Percentiles rank a stretch among this genome's conserved stretches.
phyloP scores from a whole-genome alignment of 768 basidiomycete species.

The Auricularia cornea region DNA sequence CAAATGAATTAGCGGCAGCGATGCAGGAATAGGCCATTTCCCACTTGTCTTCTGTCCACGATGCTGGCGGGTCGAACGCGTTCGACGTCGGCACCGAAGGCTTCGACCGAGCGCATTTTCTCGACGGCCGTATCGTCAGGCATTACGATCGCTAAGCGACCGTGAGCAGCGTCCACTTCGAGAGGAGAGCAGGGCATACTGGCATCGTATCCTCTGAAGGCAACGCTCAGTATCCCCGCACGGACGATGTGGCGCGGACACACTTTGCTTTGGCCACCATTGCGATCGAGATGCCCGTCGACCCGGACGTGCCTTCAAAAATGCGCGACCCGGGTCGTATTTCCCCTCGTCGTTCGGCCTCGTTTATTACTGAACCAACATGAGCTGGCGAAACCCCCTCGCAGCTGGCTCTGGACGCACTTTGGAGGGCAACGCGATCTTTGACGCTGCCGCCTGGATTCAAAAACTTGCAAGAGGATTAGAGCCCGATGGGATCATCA shows the following conservation, averaged over 20 bases:
- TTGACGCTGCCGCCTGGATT: conserved; percentile 98
- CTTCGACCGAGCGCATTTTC: conserved; percentile 75
- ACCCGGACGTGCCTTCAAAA: conserved; percentile 96
- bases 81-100: conserved; percentile 84
- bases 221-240: background rate
- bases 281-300: conserved; percentile 93
- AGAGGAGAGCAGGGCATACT: conserved; percentile 39
- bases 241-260: conserved; percentile 10
- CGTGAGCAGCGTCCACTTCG: background rate
- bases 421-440: conserved; percentile 89
- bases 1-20: conserved; percentile 8
- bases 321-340: conserved; percentile 84
- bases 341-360: conserved; percentile 78
- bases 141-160: conserved; percentile 70
- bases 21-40: conserved; percentile 15
- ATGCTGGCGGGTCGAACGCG: conserved; percentile 91
- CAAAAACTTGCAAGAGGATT: too few species aligned
- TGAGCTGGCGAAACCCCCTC: background rate
- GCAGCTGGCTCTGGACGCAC: conserved; percentile 40
- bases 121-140: conserved; percentile 86
- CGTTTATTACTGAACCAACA: conserved; percentile 70
- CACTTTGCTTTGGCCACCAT: conserved; percentile 85
- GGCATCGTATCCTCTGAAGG: conserved; percentile 71
- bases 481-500: too few species aligned
- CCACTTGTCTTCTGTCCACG: conserved; percentile 89